Evolutionary conservation across 495 filamentous ascomycete genomes (phyloP).

Genomic region (Amphirosellinia nigrospora): DNA sequence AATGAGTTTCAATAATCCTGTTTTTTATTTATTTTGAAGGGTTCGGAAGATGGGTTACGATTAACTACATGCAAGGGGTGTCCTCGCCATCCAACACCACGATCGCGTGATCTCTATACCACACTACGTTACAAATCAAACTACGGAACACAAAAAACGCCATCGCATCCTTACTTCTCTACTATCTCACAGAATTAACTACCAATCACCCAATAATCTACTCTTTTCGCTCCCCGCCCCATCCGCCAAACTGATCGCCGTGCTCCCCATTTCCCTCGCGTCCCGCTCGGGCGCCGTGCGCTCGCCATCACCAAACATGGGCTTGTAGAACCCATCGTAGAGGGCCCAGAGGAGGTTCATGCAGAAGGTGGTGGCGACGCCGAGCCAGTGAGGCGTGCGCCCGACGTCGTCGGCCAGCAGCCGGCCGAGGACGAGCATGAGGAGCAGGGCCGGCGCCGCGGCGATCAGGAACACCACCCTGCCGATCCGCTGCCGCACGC

Average conservation of each 20-base stretch:
- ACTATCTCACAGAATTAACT: background rate
- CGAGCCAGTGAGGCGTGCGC: slow-evolving; percentile 69
- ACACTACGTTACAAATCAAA: slow-evolving; percentile 21
- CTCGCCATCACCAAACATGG: slow-evolving; percentile 87
- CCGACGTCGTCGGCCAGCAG: slow-evolving; percentile 68
- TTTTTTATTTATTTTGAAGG: background rate
- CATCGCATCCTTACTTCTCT: background rate
- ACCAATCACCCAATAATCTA: slow-evolving; percentile 22
- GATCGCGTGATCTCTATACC: slow-evolving; percentile 20
- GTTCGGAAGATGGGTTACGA: background rate
- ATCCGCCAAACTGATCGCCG: slow-evolving; percentile 1
- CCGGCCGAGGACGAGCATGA: slow-evolving; percentile 53
- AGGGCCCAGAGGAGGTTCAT: slow-evolving; percentile 68
- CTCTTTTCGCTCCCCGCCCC: slow-evolving; percentile 5
- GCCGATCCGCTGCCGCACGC: slow-evolving; percentile 68
- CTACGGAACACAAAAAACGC: background rate
- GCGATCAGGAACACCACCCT: slow-evolving; percentile 61
- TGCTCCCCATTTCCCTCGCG: background rate
- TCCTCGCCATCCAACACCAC: slow-evolving; percentile 22
- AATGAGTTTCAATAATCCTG: background rate
- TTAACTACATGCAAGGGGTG: background rate
- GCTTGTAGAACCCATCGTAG: slow-evolving; percentile 74
- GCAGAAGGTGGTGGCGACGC: slow-evolving; percentile 49
- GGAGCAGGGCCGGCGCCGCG: slow-evolving; percentile 65
- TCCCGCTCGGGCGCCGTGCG: slow-evolving; percentile 59